Base-by-base conservation (phyloP, 345 rosid species). In the Aurinia saxatilis region DNA sequence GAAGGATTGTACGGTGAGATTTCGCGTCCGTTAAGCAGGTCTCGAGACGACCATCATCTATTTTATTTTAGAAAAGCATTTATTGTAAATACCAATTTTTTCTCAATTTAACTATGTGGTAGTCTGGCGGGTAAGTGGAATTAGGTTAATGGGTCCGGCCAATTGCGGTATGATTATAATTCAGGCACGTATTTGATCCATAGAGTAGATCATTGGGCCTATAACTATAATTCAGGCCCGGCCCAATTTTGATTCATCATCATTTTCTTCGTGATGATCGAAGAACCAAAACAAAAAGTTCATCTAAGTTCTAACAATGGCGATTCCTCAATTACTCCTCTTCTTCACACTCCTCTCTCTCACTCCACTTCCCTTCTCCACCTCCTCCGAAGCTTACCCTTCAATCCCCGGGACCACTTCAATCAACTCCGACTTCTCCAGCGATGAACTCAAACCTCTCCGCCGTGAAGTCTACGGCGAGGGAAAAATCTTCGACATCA, bases 391-490 rank as follows among this genome's bases (percentile, higher is more conserved):
- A 10, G 75, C 77, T 2, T 78, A 78, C n/a, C 82, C 77, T 21
- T 59, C 76, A 0, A 66, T 78, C 1, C 78, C 78, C 10, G 81
- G 78, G 0, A 57, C 76, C 1, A 21, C 35, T 52, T 33, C 80
- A 2, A 48, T 65, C 2, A 14, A 51, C 64, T 59, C 71, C 38
- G 60, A 39, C 11, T 39, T 54, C 50, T 15, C 31, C 30, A n/a
- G n/a, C n/a, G 71, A 62, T 42, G 68, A 35, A 17, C 76, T 69
- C 7, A 61, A 66, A 17, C 96, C 98, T 0, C 49, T 78, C 42
- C 89, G 96, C 38, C 83, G 87, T 6, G 96, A 92, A 39, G 87
- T 92, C 6, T 89, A 83, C 63, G 93, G 71, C 0, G 80, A 73
- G 7, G 96, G 96, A 1, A 75, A 69, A 52, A 84, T 91, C 45